Percentiles rank a stretch among this genome's conserved stretches.
Evolutionary conservation across 306 rosid species (phyloP).

Genomic region (Rubus idaeus): DNA sequence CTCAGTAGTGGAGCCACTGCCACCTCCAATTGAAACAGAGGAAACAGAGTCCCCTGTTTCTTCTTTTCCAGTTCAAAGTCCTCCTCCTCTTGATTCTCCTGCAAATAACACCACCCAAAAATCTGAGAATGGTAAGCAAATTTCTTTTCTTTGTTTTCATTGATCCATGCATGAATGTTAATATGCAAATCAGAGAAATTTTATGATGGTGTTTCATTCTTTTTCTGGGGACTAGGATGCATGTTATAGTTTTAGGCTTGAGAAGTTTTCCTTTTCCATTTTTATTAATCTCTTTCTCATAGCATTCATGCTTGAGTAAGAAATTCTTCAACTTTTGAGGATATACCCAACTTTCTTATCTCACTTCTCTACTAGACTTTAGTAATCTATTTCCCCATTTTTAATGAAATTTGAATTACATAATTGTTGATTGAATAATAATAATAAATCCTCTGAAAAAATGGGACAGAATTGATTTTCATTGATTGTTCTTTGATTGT

Average conservation of each 20-base stretch:
- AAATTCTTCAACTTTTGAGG: background rate
- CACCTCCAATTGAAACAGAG: constrained; percentile 12
- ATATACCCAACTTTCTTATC: background rate
- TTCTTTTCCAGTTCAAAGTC: constrained; percentile 10
- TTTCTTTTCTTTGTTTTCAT: background rate
- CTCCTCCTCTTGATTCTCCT: constrained; percentile 26
- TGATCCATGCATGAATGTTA: background rate
- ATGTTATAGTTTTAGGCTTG: background rate
- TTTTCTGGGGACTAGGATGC: background rate
- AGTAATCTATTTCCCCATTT: background rate
- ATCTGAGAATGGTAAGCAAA: constrained; percentile 31
- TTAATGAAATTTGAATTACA: too few species aligned
- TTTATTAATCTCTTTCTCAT: background rate
- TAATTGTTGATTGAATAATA: too few species aligned
- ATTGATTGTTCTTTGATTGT: background rate
- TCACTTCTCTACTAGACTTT: background rate
- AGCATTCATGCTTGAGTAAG: background rate
- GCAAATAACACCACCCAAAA: constrained; percentile 13
- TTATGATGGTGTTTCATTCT: too few species aligned
- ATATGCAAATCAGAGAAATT: background rate
- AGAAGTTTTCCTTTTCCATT: background rate
- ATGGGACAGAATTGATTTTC: too few species aligned
- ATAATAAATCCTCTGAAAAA: too few species aligned
- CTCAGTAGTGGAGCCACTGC: constrained; percentile 17
- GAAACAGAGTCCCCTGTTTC: constrained; percentile 20